A percentile compares a stretch with the other conserved stretches of the same genome.
Evolutionary conservation across 2,329 filamentous ascomycete species (phyloP).

Genomic region (Neonectria magnoliae): DNA sequence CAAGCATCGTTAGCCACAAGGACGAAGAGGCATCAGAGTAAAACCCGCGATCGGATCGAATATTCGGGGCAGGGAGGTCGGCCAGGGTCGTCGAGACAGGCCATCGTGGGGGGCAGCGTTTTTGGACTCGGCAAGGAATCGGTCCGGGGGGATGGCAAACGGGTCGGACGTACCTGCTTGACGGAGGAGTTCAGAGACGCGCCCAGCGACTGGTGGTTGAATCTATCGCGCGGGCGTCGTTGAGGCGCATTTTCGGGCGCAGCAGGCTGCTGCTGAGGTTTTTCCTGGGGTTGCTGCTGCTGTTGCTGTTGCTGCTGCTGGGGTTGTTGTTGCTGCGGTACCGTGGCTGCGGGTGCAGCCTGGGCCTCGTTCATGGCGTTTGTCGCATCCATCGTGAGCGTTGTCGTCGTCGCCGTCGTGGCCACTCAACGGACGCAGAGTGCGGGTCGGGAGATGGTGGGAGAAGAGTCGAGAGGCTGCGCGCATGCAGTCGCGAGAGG

Average conservation of each 20-base stretch:
- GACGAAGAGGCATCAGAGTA: not conserved
- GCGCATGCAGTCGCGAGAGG: slow-evolving; percentile 31
- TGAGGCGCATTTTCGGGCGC: slow-evolving; percentile 35
- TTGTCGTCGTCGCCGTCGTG: slow-evolving; percentile 17
- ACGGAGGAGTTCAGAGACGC: slow-evolving; percentile 69
- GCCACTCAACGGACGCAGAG: slow-evolving; percentile 25
- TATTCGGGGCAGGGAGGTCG: not conserved
- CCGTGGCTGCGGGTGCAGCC: slow-evolving; percentile 29
- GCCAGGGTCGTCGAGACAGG: slow-evolving; percentile 4
- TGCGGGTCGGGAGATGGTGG: slow-evolving; percentile 25
- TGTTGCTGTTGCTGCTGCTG: slow-evolving; percentile 20
- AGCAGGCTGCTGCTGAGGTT: slow-evolving; percentile 33
- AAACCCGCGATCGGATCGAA: slow-evolving; percentile 3
- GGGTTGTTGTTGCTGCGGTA: slow-evolving; percentile 29
- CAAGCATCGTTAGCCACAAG: slow-evolving; percentile 32
- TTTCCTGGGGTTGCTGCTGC: slow-evolving; percentile 25
- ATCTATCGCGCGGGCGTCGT: slow-evolving; percentile 60
- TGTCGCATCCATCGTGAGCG: slow-evolving; percentile 42
- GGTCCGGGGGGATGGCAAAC: slow-evolving; percentile 19
- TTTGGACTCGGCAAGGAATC: slow-evolving; percentile 18
- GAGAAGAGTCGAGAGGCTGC: slow-evolving; percentile 23
- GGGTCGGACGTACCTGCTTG: slow-evolving; percentile 67
- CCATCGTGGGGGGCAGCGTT: slow-evolving; percentile 7
- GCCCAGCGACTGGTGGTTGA: slow-evolving; percentile 74
- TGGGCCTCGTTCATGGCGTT: slow-evolving; percentile 30